Conservation (phyloP, 192 early-diverging fungal species). For the Lobosporangium transversale region DNA sequence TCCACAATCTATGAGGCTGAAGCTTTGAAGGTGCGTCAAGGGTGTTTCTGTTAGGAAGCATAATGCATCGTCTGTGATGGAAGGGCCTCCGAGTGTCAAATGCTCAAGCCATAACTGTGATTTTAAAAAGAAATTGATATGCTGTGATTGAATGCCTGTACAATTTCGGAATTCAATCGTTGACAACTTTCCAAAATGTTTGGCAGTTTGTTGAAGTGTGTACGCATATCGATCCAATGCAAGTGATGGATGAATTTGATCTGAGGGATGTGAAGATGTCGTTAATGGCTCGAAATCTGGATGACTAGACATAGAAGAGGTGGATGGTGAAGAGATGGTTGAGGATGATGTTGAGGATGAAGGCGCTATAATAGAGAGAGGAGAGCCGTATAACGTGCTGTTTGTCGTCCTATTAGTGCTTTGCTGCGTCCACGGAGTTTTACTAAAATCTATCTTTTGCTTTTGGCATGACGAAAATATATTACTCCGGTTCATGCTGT, state of each 20-base stretch:
- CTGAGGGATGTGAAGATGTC: neutral
- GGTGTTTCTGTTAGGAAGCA: conserved; percentile 18
- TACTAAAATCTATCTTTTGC: neutral
- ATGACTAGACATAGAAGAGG: conserved; percentile 24
- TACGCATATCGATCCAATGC: conserved; percentile 20
- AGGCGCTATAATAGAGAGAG: neutral
- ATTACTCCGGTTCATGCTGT: neutral
- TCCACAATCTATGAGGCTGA: conserved; percentile 16
- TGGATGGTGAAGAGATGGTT: conserved; percentile 27
- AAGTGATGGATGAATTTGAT: neutral
- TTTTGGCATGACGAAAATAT: neutral
- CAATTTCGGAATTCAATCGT: conserved; percentile 35
- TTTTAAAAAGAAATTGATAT: conserved; percentile 11
- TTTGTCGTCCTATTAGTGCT: neutral
- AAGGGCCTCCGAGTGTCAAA: conserved; percentile 22
- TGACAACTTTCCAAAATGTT: neutral
- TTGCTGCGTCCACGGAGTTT: neutral
- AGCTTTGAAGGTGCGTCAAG: conserved; percentile 2
- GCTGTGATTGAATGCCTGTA: conserved; percentile 8
- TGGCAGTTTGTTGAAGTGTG: neutral
- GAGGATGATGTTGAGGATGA: conserved; percentile 13
- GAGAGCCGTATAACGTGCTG: neutral
- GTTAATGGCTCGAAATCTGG: conserved; percentile 3
- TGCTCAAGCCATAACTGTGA: conserved; percentile 22
- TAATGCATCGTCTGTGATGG: conserved; percentile 40